A percentile compares a stretch with the other conserved stretches of the same genome.
Evolutionary conservation across 208 protist species (phyloP).

Genomic region (Trypanosoma vivax): DNA sequence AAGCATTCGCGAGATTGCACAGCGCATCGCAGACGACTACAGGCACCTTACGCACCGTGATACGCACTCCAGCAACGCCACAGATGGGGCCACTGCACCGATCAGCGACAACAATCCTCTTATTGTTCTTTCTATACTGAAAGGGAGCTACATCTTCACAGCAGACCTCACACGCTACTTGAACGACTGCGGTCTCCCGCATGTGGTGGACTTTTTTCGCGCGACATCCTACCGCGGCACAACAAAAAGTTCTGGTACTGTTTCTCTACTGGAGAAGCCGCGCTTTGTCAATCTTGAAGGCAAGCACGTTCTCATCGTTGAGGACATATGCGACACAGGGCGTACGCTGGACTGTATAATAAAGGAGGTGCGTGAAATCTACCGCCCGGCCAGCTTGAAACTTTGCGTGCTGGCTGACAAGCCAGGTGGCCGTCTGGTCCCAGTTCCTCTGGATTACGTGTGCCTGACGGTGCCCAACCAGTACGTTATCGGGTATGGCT

Average conservation of each 20-base stretch:
- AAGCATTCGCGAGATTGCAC: conserved; percentile 41
- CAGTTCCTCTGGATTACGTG: conserved; percentile 48
- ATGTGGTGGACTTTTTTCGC: conserved; percentile 85
- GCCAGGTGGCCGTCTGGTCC: conserved; percentile 53
- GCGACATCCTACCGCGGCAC: conserved; percentile 64
- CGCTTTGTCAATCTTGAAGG: conserved; percentile 53
- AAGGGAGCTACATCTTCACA: conserved; percentile 89
- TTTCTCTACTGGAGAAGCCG: conserved; percentile 44
- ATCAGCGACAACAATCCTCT: conserved; percentile 78
- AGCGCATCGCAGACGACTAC: conserved; percentile 65
- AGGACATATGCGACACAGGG: conserved; percentile 86
- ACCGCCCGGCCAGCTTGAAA: conserved; percentile 56
- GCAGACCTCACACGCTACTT: conserved; percentile 84
- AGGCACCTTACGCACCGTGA: conserved; percentile 40
- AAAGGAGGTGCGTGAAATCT: conserved; percentile 27
- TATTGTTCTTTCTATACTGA: conserved; percentile 83
- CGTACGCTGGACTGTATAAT: conserved; percentile 65
- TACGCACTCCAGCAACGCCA: conserved; percentile 5
- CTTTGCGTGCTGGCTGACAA: conserved; percentile 80
- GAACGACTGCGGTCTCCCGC: conserved; percentile 48
- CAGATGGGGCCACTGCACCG: conserved; percentile 18
- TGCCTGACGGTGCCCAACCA: conserved; percentile 59
- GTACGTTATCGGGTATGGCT: conserved; percentile 90
- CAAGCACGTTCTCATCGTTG: conserved; percentile 86
- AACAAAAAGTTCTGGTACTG: conserved; percentile 53